These are phyloP conservation scores for Debaryomyces prosopidis DNA, from an alignment of 805 yeast species.

Conservation along the genomic window DNA sequence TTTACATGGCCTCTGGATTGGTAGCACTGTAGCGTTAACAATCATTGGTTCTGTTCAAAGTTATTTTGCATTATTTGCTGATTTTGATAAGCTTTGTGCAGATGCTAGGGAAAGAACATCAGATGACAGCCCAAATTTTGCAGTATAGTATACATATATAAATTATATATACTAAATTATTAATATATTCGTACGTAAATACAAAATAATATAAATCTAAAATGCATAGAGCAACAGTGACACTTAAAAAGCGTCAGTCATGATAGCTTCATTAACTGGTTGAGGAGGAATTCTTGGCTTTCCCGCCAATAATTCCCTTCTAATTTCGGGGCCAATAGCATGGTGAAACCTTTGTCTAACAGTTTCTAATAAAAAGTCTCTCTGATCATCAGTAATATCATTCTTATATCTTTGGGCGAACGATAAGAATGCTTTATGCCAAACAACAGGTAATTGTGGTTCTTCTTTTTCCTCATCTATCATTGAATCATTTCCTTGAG, in stretches of 20 bases:
- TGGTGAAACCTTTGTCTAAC: slow-evolving; percentile 87
- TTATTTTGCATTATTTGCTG: slow-evolving; percentile 34
- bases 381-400: slow-evolving; percentile 97
- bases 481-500: slow-evolving; percentile 33
- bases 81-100: slow-evolving; percentile 35
- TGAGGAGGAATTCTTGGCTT: slow-evolving; percentile 52
- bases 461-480: slow-evolving; percentile 34
- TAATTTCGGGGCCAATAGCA: slow-evolving; percentile 88
- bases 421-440: slow-evolving; percentile 95
- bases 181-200: not conserved
- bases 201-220: not conserved
- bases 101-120: slow-evolving; percentile 23
- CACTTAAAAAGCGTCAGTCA: slow-evolving; percentile 37
- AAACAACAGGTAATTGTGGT: slow-evolving; percentile 82
- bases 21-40: slow-evolving; percentile 53
- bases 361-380: slow-evolving; percentile 90
- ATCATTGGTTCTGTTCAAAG: slow-evolving; percentile 50
- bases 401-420: slow-evolving; percentile 96
- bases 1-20: slow-evolving; percentile 66
- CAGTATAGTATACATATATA: slow-evolving; percentile 1
- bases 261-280: slow-evolving; percentile 31
- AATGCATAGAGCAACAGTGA: not conserved
- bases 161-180: not conserved
- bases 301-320: slow-evolving; percentile 92
- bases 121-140: not conserved